Conservation (phyloP, 2,329 filamentous ascomycete species). For the Talaromyces verruculosus region DNA sequence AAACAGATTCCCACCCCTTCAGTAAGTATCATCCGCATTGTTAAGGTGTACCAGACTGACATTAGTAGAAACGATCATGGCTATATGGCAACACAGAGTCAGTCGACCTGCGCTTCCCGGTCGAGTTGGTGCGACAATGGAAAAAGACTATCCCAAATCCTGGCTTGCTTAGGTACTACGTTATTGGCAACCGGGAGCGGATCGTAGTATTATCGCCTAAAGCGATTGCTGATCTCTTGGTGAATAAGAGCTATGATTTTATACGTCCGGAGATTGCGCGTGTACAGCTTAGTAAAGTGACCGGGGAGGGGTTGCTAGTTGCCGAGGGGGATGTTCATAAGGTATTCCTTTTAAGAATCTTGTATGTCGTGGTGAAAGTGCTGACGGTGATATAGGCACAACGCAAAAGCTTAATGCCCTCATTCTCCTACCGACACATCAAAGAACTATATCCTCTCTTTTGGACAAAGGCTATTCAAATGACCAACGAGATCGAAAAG, state of each 20-base stretch:
- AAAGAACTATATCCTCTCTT: slow-evolving; percentile 83
- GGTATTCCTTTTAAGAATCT: slow-evolving; percentile 34
- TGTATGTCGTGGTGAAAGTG: not conserved
- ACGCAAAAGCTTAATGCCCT: slow-evolving; percentile 75
- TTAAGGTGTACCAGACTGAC: not conserved
- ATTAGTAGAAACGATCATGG: slow-evolving; percentile 39
- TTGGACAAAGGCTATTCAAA: slow-evolving; percentile 73
- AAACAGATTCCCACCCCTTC: slow-evolving; percentile 56
- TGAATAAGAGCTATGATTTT: slow-evolving; percentile 69
- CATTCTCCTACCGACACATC: slow-evolving; percentile 81
- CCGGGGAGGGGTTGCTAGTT: slow-evolving; percentile 57
- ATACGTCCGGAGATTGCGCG: slow-evolving; percentile 59
- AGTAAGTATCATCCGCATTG: slow-evolving; percentile 35
- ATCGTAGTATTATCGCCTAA: slow-evolving; percentile 63
- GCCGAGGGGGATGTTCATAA: slow-evolving; percentile 92
- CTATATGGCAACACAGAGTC: slow-evolving; percentile 48
- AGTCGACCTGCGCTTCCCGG: slow-evolving; percentile 43
- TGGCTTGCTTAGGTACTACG: slow-evolving; percentile 67
- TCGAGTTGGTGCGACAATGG: slow-evolving; percentile 49
- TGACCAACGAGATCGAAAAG: slow-evolving; percentile 60
- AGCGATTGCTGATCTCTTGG: slow-evolving; percentile 68
- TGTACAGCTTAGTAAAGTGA: slow-evolving; percentile 35
- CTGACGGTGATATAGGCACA: slow-evolving; percentile 48
- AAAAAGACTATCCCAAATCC: slow-evolving; percentile 62
- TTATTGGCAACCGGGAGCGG: slow-evolving; percentile 62